A percentile compares a stretch with the other conserved stretches of the same genome.
Evolutionary conservation across 768 basidiomycete species (phyloP).

Genomic region (Panaeolus papilionaceus): DNA sequence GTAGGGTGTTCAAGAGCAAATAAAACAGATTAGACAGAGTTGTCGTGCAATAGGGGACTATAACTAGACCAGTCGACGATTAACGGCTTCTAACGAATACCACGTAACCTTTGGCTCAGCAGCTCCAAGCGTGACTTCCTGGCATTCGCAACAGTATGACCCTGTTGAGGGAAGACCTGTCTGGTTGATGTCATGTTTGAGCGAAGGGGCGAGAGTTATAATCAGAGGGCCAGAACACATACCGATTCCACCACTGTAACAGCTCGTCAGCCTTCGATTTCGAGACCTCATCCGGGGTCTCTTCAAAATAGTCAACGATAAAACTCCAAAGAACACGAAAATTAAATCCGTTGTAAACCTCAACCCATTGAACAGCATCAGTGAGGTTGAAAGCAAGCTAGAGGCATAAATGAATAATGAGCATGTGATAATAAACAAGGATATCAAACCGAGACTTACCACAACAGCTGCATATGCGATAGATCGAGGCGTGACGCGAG

Average conservation of each 20-base stretch:
- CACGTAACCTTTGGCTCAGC: no score
- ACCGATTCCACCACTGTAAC: slow-evolving; percentile 21
- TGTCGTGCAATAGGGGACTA: no score
- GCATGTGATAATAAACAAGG: background rate
- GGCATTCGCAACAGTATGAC: no score
- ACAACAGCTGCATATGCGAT: slow-evolving; percentile 37
- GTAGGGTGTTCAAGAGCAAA: no score
- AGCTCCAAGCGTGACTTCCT: no score
- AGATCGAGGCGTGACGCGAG: slow-evolving; percentile 28
- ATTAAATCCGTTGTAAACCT: slow-evolving; percentile 28
- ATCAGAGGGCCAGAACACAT: background rate
- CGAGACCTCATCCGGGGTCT: background rate
- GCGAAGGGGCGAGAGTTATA: background rate
- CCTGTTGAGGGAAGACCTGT: slow-evolving; percentile 18
- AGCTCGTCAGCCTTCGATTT: slow-evolving; percentile 7
- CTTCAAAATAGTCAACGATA: slow-evolving; percentile 34
- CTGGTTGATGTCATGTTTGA: slow-evolving; percentile 13
- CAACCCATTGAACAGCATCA: slow-evolving; percentile 26
- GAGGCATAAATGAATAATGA: slow-evolving; percentile 20
- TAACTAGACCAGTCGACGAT: no score
- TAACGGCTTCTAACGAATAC: no score
- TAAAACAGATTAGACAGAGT: no score
- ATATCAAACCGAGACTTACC: slow-evolving; percentile 25
- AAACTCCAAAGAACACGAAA: slow-evolving; percentile 31
- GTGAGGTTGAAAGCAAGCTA: slow-evolving; percentile 16